These are phyloP conservation scores for Sicyos edulis DNA, from an alignment of 306 rosid species.

Conservation along the genomic window DNA sequence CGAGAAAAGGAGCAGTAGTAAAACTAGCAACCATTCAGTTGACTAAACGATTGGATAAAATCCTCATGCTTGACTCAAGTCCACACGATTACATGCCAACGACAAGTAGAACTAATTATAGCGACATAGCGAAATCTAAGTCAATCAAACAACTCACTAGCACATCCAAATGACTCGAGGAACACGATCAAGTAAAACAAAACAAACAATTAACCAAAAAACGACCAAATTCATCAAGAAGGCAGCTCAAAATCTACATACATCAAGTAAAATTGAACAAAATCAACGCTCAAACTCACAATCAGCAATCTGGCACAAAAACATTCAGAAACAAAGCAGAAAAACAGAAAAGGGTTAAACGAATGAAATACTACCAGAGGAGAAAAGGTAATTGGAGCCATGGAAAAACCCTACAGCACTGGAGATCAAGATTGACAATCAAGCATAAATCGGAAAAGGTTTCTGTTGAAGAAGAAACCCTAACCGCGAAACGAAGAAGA, in stretches of 20 bases:
- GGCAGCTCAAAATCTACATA: not conserved
- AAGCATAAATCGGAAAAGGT: constrained; percentile 16
- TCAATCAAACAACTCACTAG: constrained; percentile 2
- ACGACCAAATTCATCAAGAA: not conserved
- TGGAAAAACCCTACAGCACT: constrained; percentile 30
- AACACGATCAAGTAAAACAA: not conserved
- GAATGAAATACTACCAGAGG: constrained; percentile 21
- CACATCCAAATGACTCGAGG: not conserved
- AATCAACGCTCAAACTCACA: not conserved
- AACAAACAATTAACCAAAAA: not conserved
- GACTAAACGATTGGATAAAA: not conserved
- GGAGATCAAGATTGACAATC: constrained; percentile 4
- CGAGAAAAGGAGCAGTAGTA: not conserved
- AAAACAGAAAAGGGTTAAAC: not conserved
- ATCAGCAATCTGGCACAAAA: not conserved
- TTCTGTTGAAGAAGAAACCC: constrained; percentile 53
- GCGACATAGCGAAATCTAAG: not conserved
- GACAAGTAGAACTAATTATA: not conserved
- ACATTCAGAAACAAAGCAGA: not conserved
- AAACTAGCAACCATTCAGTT: not conserved
- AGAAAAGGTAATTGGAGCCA: constrained; percentile 29
- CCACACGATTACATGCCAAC: not conserved
- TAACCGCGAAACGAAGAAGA: constrained; percentile 33
- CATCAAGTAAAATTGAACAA: not conserved
- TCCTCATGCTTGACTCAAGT: constrained; percentile 11